Base-by-base conservation (phyloP, 2,329 filamentous ascomycete genomes). In the Talaromyces islandicus region DNA sequence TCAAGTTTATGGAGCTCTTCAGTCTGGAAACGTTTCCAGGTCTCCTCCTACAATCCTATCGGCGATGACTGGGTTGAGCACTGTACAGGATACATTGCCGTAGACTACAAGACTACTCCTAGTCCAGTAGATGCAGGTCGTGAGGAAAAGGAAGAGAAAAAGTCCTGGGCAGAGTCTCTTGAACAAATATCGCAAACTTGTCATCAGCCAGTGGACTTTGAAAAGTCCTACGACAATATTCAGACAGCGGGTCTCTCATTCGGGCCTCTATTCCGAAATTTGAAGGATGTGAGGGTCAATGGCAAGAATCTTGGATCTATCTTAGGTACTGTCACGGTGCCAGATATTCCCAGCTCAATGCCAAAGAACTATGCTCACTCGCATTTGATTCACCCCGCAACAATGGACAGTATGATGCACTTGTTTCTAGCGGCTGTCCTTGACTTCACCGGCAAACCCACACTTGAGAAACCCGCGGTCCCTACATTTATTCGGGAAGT, bases 371-470 rank as follows among this genome's bases (percentile, higher is more conserved):
- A 67, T 60, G 63, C 70, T 46, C 68, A 72, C 38, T 58, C 67
- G 0, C 72, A 75, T 59, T 38, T 74, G 5, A 71, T 76, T 21
- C 74, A 76, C 30, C 74, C 74, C 9, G 65, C 68, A 11, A 74
- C 73, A 3, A 66, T 76, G 62, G 72, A 76, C 27, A 70, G 65
- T 52, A 68, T 74, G 62, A 66, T 75, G 17, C 70, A 73, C 41
- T 60, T 68, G 46, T 65, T 69, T 35, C 65, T 72, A 38, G 61
- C 67, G 3, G 66, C 69, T 2, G 62, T 70, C 3, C 59, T 69
- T 41, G 69, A 72, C 51, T 55, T 65, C 35, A 66, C 60, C 9
- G 64, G 66, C 1, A 63, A 64, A 19, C 25, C 62, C 4, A 65
- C 61, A 6, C 55, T 74, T 3, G 62, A 66, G 27, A 60, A 60